Conservation (phyloP, 106 monocot genomes). For the Amphibolis antarctica region DNA sequence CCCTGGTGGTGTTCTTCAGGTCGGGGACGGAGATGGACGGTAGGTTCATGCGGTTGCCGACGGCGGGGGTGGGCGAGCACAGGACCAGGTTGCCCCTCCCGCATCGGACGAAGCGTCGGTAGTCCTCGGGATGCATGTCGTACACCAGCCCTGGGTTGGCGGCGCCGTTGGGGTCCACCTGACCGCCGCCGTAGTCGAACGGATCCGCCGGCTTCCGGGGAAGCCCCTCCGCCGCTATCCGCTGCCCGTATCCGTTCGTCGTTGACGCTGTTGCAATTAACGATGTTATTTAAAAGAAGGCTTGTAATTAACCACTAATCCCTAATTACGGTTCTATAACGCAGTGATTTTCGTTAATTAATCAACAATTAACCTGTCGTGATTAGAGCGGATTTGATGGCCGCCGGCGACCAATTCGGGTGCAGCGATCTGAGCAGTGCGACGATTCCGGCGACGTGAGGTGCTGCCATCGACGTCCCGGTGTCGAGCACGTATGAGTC, state of each 20-base stretch:
- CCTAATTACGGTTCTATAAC: too few relatives aligned
- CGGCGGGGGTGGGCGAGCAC: neutral
- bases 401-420: constrained; percentile 11
- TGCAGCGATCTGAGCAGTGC: constrained; percentile 12
- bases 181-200: constrained; percentile 23
- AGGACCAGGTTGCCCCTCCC: neutral
- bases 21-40: constrained; percentile 14
- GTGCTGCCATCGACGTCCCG: constrained; percentile 12
- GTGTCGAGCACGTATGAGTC: neutral
- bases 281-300: too few relatives aligned
- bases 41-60: constrained; percentile 7
- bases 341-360: too few relatives aligned
- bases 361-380: constrained; percentile 14
- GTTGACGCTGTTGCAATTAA: too few relatives aligned
- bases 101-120: neutral
- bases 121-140: constrained; percentile 15
- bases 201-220: constrained; percentile 15
- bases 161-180: constrained; percentile 12
- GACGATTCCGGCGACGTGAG: constrained; percentile 5
- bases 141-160: constrained; percentile 18
- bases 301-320: too few relatives aligned
- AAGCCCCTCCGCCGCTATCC: constrained; percentile 14
- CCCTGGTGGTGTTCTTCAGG: neutral
- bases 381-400: constrained; percentile 12
- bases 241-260: neutral